A percentile compares a stretch with the other conserved stretches of the same genome.
These are phyloP conservation scores for Puya raimondii DNA, from an alignment of 176 grass and related monocot species.

Conservation along the genomic window DNA sequence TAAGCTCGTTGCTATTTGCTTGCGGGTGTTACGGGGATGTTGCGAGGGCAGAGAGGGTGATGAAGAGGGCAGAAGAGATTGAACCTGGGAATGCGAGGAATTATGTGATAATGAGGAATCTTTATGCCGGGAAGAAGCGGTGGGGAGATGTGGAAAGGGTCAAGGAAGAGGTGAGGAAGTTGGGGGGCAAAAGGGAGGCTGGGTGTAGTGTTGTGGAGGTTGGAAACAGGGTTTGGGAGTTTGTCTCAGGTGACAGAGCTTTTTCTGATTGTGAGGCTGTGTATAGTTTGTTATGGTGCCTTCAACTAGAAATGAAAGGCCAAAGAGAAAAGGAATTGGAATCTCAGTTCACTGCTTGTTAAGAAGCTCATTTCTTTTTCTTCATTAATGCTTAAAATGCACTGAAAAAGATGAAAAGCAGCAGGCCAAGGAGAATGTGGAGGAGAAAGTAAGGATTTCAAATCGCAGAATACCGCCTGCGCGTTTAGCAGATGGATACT, in stretches of 20 bases:
- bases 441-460: too few species aligned
- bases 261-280: conserved; percentile 4
- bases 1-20: conserved; percentile 22
- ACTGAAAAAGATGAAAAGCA: too few species aligned
- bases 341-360: background rate
- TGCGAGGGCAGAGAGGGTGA: conserved; percentile 15
- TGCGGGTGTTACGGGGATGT: conserved; percentile 14
- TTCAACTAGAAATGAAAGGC: conserved; percentile 6
- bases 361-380: background rate
- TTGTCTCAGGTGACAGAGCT: conserved; percentile 16
- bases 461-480: too few species aligned
- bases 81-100: conserved; percentile 22
- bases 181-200: conserved; percentile 21
- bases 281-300: background rate
- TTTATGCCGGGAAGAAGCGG: conserved; percentile 11
- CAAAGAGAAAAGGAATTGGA: background rate
- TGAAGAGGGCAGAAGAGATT: conserved; percentile 7
- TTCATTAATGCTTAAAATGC: background rate
- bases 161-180: conserved; percentile 5
- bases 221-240: conserved; percentile 16
- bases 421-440: too few species aligned
- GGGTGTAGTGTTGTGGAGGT: conserved; percentile 21
- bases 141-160: conserved; percentile 20
- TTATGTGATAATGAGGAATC: conserved; percentile 25
- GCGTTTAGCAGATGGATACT: too few species aligned